Percentiles rank a stretch among this genome's conserved stretches.
Evolutionary conservation across 2,329 filamentous ascomycete species (phyloP).

Genomic region (Arachnomyces sp.): DNA sequence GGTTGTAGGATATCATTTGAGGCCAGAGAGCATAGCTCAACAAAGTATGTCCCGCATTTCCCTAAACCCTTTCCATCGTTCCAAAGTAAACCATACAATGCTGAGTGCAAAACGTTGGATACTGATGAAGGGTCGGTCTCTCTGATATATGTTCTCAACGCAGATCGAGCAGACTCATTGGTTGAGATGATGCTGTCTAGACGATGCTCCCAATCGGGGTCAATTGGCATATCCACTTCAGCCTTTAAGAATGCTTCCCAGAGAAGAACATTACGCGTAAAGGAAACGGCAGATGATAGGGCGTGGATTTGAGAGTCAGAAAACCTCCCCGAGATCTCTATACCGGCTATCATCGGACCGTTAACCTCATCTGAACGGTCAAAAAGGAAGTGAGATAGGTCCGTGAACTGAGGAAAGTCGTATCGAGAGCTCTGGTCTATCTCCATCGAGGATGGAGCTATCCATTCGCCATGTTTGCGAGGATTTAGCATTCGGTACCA

Average conservation of each 20-base stretch:
- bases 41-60: constrained; percentile 41
- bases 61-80: constrained; percentile 33
- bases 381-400: constrained; percentile 27
- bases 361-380: constrained; percentile 15
- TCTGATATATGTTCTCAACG: constrained; percentile 35
- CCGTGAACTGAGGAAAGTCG: constrained; percentile 30
- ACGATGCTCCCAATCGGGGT: constrained; percentile 77
- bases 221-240: constrained; percentile 44
- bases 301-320: constrained; percentile 37
- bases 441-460: constrained; percentile 42
- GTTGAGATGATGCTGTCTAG: constrained; percentile 65
- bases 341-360: constrained; percentile 26
- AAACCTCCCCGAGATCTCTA: constrained; percentile 23
- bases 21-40: constrained; percentile 48
- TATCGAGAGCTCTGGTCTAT: constrained; percentile 39
- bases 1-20: constrained; percentile 45
- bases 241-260: constrained; percentile 44
- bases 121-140: constrained; percentile 29
- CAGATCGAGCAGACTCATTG: constrained; percentile 55
- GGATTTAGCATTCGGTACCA: constrained; percentile 59
- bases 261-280: constrained; percentile 55
- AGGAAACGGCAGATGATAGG: constrained; percentile 61
- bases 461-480: constrained; percentile 35
- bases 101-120: constrained; percentile 34
- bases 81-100: constrained; percentile 37